Evolutionary conservation across 2,329 filamentous ascomycete genomes (phyloP).

Genomic region (Leptographium procerum): DNA sequence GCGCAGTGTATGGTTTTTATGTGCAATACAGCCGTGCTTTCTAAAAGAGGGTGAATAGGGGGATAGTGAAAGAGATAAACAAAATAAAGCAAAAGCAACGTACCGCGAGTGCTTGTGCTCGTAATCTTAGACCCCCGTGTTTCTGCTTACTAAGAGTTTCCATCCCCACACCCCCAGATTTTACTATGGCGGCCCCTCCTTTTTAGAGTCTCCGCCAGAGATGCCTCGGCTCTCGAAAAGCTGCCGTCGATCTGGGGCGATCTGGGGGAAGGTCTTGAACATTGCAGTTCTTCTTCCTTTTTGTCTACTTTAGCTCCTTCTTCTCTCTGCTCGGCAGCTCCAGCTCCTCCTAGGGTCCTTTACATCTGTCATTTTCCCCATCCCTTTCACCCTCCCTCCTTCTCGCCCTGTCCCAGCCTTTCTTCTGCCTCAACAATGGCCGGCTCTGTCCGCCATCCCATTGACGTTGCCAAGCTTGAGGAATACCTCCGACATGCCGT

Average conservation of each 20-base stretch:
- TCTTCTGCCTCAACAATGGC: constrained; percentile 48
- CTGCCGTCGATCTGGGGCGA: neutral
- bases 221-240: neutral
- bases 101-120: no score
- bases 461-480: constrained; percentile 71
- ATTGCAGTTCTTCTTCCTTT: no score
- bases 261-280: no score
- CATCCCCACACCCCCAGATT: neutral
- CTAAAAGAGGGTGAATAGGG: no score
- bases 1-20: no score
- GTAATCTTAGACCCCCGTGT: neutral
- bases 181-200: neutral
- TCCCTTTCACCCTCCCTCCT: neutral
- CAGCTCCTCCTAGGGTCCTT: neutral
- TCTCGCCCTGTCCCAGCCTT: neutral
- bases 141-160: neutral
- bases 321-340: neutral
- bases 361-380: neutral
- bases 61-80: neutral
- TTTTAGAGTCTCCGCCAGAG: neutral
- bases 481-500: constrained; percentile 66
- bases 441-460: constrained; percentile 77
- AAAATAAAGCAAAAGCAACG: no score
- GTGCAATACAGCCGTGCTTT: no score
- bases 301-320: no score